These are phyloP conservation scores for Lachnellula arida DNA, from an alignment of 2,329 filamentous ascomycete species.

Conservation along the genomic window DNA sequence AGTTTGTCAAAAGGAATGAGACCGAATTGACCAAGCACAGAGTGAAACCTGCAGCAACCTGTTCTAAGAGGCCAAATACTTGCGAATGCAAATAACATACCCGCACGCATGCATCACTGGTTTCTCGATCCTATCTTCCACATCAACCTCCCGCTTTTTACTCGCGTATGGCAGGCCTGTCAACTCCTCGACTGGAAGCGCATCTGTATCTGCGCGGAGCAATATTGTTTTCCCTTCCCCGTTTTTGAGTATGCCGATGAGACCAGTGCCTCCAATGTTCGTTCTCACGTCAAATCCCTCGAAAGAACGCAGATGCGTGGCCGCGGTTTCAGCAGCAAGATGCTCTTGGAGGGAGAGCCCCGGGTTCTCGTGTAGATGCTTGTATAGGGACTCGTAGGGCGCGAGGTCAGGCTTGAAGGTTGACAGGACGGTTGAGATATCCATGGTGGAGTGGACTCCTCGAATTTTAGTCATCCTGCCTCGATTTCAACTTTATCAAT, in stretches of 20 bases:
- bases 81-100: no score
- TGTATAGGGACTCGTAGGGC: constrained; percentile 51
- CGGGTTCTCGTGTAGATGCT: constrained; percentile 53
- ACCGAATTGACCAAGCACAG: no score
- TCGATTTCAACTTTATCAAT: no score
- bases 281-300: constrained; percentile 41
- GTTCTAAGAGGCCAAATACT: no score
- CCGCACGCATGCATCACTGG: constrained; percentile 67
- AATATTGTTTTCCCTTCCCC: constrained; percentile 51
- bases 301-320: constrained; percentile 35
- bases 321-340: constrained; percentile 45
- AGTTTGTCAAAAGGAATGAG: no score
- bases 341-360: constrained; percentile 55
- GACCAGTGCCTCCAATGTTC: constrained; percentile 53
- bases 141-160: constrained; percentile 34
- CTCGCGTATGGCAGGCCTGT: constrained; percentile 54
- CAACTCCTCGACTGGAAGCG: constrained; percentile 51
- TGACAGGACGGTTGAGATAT: constrained; percentile 6
- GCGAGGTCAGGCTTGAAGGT: constrained; percentile 12
- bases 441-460: neutral
- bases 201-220: constrained; percentile 60
- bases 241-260: constrained; percentile 53
- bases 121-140: constrained; percentile 41
- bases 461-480: no score
- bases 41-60: no score